Evolutionary conservation across 1,284 basidiomycete species (phyloP), one percentile per base, ranked within the genome.

Genomic region (Sanguinoderma infundibulare): DNA sequence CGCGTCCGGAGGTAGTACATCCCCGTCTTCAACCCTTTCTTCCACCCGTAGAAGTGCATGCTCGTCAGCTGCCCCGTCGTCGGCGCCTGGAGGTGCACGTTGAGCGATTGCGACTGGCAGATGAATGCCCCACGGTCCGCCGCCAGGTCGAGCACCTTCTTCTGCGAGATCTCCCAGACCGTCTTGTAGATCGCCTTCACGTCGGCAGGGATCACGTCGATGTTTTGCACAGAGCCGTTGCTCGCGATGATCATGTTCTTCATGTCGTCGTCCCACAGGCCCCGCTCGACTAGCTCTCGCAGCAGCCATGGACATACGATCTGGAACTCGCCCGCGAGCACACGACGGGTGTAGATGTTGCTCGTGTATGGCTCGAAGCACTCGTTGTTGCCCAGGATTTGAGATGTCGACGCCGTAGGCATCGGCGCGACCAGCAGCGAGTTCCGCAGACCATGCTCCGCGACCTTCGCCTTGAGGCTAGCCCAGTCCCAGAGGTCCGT

Each of bases 1-100:
- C 94, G 87, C 46, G 98, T 98, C 60, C 98, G 90, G 55, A 99
- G 85, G 79, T 99, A 98, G 81, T 94, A 95, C 91, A 96, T 95
- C 69, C 95, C 98, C 0, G 98, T 99, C 89, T 99, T 99, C 73
- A 99, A 81, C 30, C 98, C 98, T 79, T 95, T 95, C 87, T 98
- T 98, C 98, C 97, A 99, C 26, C 96, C 98, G 77, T 99, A 98
- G 81, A 99, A 99, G 82, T 99, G 98, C 97, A 98, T 99, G 69
- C 93, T 95, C 52, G 96, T 98, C 66, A 99, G 83, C 78, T 99
- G 98, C 20, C 94, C 95, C 68, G 92, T 86, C 10, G 95, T 96
- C 51, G 98, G 98, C 57, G 93, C 85, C 72, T 94, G 88, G 49
- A 99, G 79, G 77, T 99, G 97, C 61, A 99, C 88, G 78, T 99